These are phyloP conservation scores for Hemisphaericaspora nanyangensis DNA, from an alignment of 805 yeast genomes.

Conservation along the genomic window DNA sequence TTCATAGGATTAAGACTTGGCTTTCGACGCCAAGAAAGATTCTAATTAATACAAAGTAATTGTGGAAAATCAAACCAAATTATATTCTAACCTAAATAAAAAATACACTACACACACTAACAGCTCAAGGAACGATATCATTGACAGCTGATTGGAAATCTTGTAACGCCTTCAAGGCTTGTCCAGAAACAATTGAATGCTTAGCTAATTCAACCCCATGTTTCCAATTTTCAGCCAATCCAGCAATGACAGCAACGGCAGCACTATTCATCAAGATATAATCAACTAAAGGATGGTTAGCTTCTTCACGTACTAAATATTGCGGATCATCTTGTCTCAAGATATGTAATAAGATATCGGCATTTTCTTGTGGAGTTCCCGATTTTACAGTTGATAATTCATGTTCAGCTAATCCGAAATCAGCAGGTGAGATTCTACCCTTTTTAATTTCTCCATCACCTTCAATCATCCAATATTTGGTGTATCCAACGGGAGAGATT, in stretches of 20 bases:
- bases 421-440: constrained; percentile 58
- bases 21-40: too few species aligned
- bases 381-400: constrained; percentile 64
- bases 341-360: constrained; percentile 47
- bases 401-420: constrained; percentile 80
- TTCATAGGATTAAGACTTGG: too few species aligned
- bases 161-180: constrained; percentile 58
- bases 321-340: constrained; percentile 43
- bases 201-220: constrained; percentile 76
- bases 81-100: too few species aligned
- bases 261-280: constrained; percentile 89
- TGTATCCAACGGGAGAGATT: constrained; percentile 82
- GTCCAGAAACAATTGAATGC: constrained; percentile 61
- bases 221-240: constrained; percentile 63
- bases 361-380: constrained; percentile 87
- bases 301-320: constrained; percentile 38
- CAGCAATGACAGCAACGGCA: constrained; percentile 78
- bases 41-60: too few species aligned
- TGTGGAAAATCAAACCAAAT: too few species aligned
- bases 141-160: constrained; percentile 37
- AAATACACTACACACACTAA: too few species aligned
- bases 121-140: neutral
- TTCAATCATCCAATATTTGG: constrained; percentile 73
- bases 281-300: constrained; percentile 65
- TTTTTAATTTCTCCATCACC: constrained; percentile 38